phyloP scores from a whole-genome alignment of 768 basidiomycete genomes.

The Rhizopogon rudus region DNA sequence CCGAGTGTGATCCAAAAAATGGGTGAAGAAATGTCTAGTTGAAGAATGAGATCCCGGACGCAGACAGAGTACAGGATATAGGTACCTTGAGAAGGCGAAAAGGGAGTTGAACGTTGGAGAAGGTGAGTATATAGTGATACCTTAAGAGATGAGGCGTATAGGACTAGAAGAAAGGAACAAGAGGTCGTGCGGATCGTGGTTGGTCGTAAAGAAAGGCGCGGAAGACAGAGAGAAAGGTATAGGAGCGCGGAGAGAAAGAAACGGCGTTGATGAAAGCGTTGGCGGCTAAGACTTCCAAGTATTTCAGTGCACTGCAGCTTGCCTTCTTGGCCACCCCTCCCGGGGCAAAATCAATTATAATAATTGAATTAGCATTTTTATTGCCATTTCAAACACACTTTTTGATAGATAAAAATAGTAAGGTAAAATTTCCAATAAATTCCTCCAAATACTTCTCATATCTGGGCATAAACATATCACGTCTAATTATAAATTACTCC shows the following conservation, averaged over 20 bases:
- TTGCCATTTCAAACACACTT: too few species aligned
- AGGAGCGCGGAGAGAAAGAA: conserved; percentile 21
- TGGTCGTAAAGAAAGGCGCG: conserved; percentile 52
- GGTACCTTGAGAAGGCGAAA: conserved; percentile 8
- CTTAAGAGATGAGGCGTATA: conserved; percentile 19
- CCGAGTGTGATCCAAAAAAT: conserved; percentile 24
- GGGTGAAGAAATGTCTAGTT: conserved; percentile 13
- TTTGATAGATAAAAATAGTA: neutral
- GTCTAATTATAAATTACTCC: neutral
- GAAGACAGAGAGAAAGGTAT: conserved; percentile 19
- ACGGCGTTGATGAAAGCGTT: conserved; percentile 29
- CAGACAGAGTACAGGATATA: neutral
- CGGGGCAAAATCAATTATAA: neutral
- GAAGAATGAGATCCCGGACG: conserved; percentile 9
- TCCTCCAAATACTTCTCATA: neutral
- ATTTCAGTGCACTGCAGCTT: conserved; percentile 21
- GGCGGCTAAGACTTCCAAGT: conserved; percentile 30
- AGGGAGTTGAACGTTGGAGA: conserved; percentile 18
- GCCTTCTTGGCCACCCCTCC: conserved; percentile 12
- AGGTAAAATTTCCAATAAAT: neutral
- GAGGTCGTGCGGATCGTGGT: conserved; percentile 67
- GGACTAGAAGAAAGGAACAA: conserved; percentile 34
- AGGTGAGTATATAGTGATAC: conserved; percentile 27
- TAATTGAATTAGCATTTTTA: too few species aligned
- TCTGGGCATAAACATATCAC: neutral